Conservation (phyloP, 345 rosid genomes). For the Ceriops decandra region DNA sequence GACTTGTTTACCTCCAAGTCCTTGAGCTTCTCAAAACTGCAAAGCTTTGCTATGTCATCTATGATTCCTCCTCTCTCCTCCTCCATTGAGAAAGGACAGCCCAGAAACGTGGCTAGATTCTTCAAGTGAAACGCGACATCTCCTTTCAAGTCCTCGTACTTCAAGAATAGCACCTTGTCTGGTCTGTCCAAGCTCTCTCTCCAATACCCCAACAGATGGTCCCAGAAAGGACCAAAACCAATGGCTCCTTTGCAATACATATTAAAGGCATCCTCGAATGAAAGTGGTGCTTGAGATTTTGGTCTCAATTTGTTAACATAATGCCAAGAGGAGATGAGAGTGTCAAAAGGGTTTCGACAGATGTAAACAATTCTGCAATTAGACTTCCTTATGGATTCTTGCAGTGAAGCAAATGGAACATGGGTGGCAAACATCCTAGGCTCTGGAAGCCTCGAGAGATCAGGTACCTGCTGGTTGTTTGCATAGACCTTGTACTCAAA, state of each 20-base stretch:
- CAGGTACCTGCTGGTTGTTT: background rate
- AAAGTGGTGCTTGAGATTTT: conserved; percentile 2
- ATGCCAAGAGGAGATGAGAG: conserved; percentile 22
- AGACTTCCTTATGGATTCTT: conserved; percentile 7
- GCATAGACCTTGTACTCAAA: conserved; percentile 26
- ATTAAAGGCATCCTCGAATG: conserved; percentile 32
- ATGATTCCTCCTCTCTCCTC: conserved; percentile 11
- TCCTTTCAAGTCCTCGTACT: conserved; percentile 39
- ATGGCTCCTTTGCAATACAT: conserved; percentile 27
- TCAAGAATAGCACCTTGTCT: conserved; percentile 26
- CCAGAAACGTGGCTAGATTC: conserved; percentile 19
- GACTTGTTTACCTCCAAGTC: conserved; percentile 21
- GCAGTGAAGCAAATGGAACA: background rate
- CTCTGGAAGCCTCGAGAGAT: background rate
- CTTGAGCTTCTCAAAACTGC: conserved; percentile 22
- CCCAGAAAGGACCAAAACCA: conserved; percentile 38
- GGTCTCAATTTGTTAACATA: conserved; percentile 14
- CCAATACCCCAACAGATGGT: conserved; percentile 36
- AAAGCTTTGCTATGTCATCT: conserved; percentile 12
- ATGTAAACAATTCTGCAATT: conserved; percentile 17
- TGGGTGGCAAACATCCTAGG: conserved; percentile 23
- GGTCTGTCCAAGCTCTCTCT: conserved; percentile 25
- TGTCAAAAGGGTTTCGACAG: conserved; percentile 29
- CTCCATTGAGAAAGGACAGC: conserved; percentile 10
- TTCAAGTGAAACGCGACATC: conserved; percentile 19